phyloP scores from a whole-genome alignment of 257 asterid species.

The Haberlea rhodopensis region DNA sequence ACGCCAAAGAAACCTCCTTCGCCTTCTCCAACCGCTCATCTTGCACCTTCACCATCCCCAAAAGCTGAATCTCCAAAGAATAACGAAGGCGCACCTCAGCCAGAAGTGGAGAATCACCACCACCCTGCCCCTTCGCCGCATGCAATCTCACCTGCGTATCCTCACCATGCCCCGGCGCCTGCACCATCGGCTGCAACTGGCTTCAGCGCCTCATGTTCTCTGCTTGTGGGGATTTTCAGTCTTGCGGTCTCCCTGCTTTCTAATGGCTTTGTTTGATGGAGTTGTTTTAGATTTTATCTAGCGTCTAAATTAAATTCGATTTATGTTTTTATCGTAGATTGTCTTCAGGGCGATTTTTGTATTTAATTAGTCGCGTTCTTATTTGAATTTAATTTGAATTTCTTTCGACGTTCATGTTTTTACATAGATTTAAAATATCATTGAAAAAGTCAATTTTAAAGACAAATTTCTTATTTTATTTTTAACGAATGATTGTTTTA shows the following conservation, averaged over 20 bases:
- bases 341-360: too few species aligned
- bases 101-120: slow-evolving; percentile 6
- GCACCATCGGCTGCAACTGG: slow-evolving; percentile 31
- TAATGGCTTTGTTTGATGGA: slow-evolving; percentile 16
- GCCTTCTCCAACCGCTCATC: slow-evolving; percentile 4
- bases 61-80: slow-evolving; percentile 9
- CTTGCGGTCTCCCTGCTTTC: slow-evolving; percentile 20
- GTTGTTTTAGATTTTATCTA: not conserved
- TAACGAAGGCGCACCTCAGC: slow-evolving; percentile 10
- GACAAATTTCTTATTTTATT: too few species aligned
- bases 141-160: not conserved
- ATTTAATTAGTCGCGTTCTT: too few species aligned
- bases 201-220: slow-evolving; percentile 9
- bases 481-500: too few species aligned
- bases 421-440: too few species aligned
- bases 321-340: too few species aligned
- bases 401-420: too few species aligned
- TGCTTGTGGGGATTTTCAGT: slow-evolving; percentile 15
- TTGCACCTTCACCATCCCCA: slow-evolving; percentile 25
- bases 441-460: too few species aligned
- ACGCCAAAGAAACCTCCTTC: not conserved
- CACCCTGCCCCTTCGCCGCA: slow-evolving; percentile 7
- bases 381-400: too few species aligned
- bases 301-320: too few species aligned
- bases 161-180: slow-evolving; percentile 29